phyloP scores from a whole-genome alignment of 139 green algal species.

The Chlorella sorokiniana region DNA sequence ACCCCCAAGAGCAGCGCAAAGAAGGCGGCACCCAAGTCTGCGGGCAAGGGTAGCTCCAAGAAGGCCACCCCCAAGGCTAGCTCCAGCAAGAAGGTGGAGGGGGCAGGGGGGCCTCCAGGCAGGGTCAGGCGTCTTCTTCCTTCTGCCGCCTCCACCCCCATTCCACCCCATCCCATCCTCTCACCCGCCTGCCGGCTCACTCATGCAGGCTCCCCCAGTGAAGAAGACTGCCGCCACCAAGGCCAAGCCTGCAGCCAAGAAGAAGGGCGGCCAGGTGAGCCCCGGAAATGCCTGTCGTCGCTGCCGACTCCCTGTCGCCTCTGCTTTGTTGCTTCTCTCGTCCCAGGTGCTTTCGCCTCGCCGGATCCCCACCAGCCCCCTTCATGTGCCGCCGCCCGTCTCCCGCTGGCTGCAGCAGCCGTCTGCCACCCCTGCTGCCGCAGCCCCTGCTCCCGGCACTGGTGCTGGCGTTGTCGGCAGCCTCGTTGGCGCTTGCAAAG shows the following conservation, averaged over 20 bases:
- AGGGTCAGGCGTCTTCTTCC: no score
- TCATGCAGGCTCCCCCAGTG: conserved; percentile 5
- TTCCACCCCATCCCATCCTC: no score
- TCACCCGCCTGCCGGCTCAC: no score
- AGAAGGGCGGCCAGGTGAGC: conserved; percentile 16
- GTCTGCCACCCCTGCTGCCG: conserved; percentile 22
- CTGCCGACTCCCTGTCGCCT: background rate
- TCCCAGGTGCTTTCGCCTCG: background rate
- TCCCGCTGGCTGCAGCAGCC: conserved; percentile 20
- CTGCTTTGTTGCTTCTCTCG: background rate
- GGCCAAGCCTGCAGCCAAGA: conserved; percentile 17
- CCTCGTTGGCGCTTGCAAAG: conserved; percentile 33
- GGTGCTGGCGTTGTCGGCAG: conserved; percentile 27
- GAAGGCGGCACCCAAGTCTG: no score
- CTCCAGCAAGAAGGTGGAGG: conserved; percentile 4
- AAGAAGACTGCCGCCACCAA: conserved; percentile 25
- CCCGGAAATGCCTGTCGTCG: background rate
- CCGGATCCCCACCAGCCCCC: background rate
- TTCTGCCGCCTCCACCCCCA: no score
- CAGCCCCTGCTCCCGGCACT: conserved; percentile 14
- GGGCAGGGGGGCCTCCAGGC: no score
- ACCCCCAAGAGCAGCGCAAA: background rate
- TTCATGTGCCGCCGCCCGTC: background rate
- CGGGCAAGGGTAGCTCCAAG: background rate
- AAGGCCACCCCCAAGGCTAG: background rate